A percentile compares a stretch with the other conserved stretches of the same genome.
phyloP scores from a whole-genome alignment of 129 eudicot genomes.

The Centella asiatica region DNA sequence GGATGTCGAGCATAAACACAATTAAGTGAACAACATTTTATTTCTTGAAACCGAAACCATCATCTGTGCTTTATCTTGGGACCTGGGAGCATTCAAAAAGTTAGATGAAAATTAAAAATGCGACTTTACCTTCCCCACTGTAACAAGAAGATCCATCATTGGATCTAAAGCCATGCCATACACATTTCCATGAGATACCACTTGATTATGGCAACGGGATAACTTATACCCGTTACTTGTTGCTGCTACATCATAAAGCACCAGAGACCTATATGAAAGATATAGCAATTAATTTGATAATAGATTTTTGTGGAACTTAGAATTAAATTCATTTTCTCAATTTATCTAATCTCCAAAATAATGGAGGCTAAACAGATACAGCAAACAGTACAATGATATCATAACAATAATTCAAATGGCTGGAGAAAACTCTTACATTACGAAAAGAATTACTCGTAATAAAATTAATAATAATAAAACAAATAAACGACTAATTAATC shows the following conservation, averaged over 20 bases:
- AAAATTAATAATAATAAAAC: too few species aligned
- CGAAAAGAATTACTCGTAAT: too few species aligned
- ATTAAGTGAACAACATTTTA: neutral
- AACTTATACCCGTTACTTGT: constrained; percentile 21
- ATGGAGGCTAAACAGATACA: neutral
- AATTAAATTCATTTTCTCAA: neutral
- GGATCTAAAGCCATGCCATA: constrained; percentile 42
- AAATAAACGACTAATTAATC: too few species aligned
- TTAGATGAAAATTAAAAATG: neutral
- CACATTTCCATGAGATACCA: constrained; percentile 32
- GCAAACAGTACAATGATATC: neutral
- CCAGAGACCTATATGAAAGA: constrained; percentile 40
- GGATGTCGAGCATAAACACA: too few species aligned
- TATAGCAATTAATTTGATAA: constrained; percentile 3
- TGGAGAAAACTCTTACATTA: neutral
- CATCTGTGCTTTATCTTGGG: too few species aligned
- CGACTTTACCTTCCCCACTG: constrained; percentile 46
- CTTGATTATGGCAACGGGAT: constrained; percentile 31
- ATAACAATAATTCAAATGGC: constrained; percentile 3
- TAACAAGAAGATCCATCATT: constrained; percentile 32
- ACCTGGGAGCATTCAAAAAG: neutral
- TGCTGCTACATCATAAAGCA: constrained; percentile 35
- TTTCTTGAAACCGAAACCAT: neutral
- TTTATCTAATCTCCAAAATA: neutral
- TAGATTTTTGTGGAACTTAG: constrained; percentile 5